These are phyloP conservation scores for Aspergillus caelatus DNA, from an alignment of 2,329 filamentous ascomycete genomes.

Conservation along the genomic window DNA sequence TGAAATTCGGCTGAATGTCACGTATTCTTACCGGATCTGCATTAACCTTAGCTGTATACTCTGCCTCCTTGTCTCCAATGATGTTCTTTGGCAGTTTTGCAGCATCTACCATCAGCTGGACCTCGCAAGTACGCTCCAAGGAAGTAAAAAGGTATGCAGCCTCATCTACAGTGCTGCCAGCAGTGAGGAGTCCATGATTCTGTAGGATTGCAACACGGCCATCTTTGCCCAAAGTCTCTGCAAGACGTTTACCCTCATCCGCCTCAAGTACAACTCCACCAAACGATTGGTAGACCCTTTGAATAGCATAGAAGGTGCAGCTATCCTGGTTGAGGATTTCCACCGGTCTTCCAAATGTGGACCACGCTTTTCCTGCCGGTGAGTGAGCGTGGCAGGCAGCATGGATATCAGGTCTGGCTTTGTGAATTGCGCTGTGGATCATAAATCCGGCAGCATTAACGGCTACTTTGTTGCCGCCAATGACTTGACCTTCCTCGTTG, in stretches of 20 bases:
- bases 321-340: conserved; percentile 54
- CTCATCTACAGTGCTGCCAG: conserved; percentile 72
- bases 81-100: conserved; percentile 57
- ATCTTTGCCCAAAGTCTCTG: conserved; percentile 29
- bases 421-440: conserved; percentile 50
- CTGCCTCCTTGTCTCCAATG: conserved; percentile 48
- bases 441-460: conserved; percentile 52
- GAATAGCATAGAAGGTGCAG: conserved; percentile 62
- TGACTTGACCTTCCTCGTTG: conserved; percentile 46
- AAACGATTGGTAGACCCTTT: conserved; percentile 21
- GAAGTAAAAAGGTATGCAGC: conserved; percentile 70
- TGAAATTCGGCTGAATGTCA: no score
- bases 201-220: conserved; percentile 28
- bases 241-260: conserved; percentile 64
- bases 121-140: conserved; percentile 69
- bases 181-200: conserved; percentile 53
- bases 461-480: conserved; percentile 43
- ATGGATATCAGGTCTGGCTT: conserved; percentile 58
- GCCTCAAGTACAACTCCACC: conserved; percentile 53
- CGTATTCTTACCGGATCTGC: no score
- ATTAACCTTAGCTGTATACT: conserved; percentile 14
- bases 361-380: conserved; percentile 51
- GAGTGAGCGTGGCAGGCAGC: conserved; percentile 51
- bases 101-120: conserved; percentile 71
- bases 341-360: conserved; percentile 44